A percentile compares a stretch with the other conserved stretches of the same genome.
These are phyloP conservation scores for Fusarium bulbicola DNA, from an alignment of 2,329 filamentous ascomycete species.

Conservation along the genomic window DNA sequence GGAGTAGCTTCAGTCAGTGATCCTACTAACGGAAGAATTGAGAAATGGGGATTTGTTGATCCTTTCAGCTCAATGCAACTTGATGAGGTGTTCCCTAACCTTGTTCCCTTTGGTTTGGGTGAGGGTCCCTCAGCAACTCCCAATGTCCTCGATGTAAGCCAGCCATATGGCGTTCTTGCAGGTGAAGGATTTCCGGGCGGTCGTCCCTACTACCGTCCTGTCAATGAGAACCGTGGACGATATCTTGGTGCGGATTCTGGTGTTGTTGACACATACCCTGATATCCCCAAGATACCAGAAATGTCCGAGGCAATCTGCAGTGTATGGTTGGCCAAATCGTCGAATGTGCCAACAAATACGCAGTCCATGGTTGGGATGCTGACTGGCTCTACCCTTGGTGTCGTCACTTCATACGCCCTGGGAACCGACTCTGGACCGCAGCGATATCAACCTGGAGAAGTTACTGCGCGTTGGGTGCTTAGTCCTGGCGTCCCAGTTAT, in stretches of 20 bases:
- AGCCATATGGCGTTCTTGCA: conserved; percentile 82
- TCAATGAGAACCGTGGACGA: conserved; percentile 78
- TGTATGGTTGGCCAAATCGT: conserved; percentile 90
- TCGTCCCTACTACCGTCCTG: conserved; percentile 78
- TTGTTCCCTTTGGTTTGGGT: conserved; percentile 80
- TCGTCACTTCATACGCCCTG: conserved; percentile 84
- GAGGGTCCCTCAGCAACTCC: conserved; percentile 80
- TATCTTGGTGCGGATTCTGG: conserved; percentile 73
- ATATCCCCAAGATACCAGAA: conserved; percentile 79
- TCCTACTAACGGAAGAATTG: conserved; percentile 77
- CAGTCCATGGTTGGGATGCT: conserved; percentile 84
- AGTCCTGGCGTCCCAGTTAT: conserved; percentile 94
- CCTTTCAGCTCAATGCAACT: conserved; percentile 80
- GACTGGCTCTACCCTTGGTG: conserved; percentile 82
- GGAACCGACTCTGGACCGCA: conserved; percentile 67
- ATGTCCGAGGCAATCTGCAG: conserved; percentile 77
- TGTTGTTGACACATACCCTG: conserved; percentile 69
- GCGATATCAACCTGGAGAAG: conserved; percentile 75
- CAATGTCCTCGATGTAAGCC: conserved; percentile 92
- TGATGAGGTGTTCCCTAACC: conserved; percentile 76
- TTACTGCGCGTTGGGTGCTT: conserved; percentile 88
- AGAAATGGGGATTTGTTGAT: conserved; percentile 84
- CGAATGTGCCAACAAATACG: conserved; percentile 74
- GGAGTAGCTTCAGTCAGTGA: conserved; percentile 85
- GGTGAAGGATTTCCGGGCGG: conserved; percentile 90